These are phyloP conservation scores for Hygrophorus pudorinus DNA, from an alignment of 768 basidiomycete genomes.

Conservation along the genomic window DNA sequence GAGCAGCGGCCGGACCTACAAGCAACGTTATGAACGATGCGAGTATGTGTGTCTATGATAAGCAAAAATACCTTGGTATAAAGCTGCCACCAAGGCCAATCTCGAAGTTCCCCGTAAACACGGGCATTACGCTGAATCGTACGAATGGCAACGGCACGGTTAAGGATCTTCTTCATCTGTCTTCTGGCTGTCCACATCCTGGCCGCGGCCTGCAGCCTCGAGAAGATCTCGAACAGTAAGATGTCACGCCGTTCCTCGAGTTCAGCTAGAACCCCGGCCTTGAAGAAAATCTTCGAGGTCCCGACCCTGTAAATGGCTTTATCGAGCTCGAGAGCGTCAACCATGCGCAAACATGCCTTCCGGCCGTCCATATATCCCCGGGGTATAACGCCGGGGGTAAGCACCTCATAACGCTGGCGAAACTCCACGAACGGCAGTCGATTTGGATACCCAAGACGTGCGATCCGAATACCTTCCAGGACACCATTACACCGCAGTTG, in stretches of 20 bases:
- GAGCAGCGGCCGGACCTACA: constrained; percentile 82
- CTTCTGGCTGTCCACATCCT: constrained; percentile 80
- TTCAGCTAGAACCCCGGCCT: constrained; percentile 93
- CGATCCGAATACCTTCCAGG: constrained; percentile 95
- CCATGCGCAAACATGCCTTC: constrained; percentile 87
- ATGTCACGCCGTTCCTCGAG: constrained; percentile 88
- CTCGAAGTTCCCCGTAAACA: constrained; percentile 78
- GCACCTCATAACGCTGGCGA: constrained; percentile 90
- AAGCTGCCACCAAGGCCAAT: constrained; percentile 99
- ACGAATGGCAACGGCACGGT: constrained; percentile 82
- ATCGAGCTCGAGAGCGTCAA: constrained; percentile 82
- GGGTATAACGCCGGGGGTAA: constrained; percentile 89
- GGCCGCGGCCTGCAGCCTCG: constrained; percentile 76
- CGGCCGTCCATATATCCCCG: constrained; percentile 97
- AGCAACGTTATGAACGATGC: constrained; percentile 5
- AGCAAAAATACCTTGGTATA: constrained; percentile 70
- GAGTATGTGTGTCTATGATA: constrained; percentile 1
- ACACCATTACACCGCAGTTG: constrained; percentile 98
- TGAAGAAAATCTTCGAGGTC: constrained; percentile 98
- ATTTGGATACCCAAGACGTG: constrained; percentile 94
- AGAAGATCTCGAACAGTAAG: constrained; percentile 83
- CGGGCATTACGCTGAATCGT: constrained; percentile 93
- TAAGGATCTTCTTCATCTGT: constrained; percentile 90
- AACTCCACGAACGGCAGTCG: constrained; percentile 95
- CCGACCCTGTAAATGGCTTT: constrained; percentile 81